Base-by-base conservation (phyloP, 257 asterid genomes). In the Solanum peruvianum region DNA sequence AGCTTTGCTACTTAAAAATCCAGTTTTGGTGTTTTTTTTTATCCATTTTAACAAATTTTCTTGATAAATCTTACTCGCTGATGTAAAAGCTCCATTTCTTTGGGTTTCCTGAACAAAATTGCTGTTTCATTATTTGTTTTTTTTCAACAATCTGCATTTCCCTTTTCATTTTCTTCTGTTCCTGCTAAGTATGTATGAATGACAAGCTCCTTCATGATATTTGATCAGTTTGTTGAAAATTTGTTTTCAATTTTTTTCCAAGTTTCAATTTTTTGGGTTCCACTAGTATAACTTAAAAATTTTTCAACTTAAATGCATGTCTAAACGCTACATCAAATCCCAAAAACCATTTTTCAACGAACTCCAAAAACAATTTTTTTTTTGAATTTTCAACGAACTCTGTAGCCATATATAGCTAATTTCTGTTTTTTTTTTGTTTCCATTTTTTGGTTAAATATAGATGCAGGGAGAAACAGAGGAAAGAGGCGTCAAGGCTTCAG, bases 401-500 rank as follows among this genome's bases (percentile, higher is more conserved):
- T 64, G 12, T 64, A 2, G 31, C 29, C 29, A 60, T 60, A 23
- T 13, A 64, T 64, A 5, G 7, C 9, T 67, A 27, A 27, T 1
- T 67, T 14, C 4, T 67, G 21, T 42, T 9, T 60, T 9, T 31
- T 5, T 9, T 21, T 20, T 18, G 33, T 7, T 44, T 58, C 16
- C 3, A 13, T 14, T 29, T 18, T 80, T 20, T 18, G 69, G 49
- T 23, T 33, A 11, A 67, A 89, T 91, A 88, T 92, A 95, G 98
- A 87, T 95, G 98, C 91, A 89, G 98, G 82, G 98, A 95, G 94
- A 95, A 95, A 90, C 98, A 95, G 86, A 93, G 98, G 89, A 95
- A 93, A 91, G 98, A 95, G 90, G 92, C 98, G 2, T 95, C 97
- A 18, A 90, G 98, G 88, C 97, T 95, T 52, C 98, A 94, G 89